Percentiles rank a stretch among this genome's conserved stretches.
Conservation (phyloP, 2,329 filamentous ascomycete genomes). For the Berkeleyomyces rouxiae region DNA sequence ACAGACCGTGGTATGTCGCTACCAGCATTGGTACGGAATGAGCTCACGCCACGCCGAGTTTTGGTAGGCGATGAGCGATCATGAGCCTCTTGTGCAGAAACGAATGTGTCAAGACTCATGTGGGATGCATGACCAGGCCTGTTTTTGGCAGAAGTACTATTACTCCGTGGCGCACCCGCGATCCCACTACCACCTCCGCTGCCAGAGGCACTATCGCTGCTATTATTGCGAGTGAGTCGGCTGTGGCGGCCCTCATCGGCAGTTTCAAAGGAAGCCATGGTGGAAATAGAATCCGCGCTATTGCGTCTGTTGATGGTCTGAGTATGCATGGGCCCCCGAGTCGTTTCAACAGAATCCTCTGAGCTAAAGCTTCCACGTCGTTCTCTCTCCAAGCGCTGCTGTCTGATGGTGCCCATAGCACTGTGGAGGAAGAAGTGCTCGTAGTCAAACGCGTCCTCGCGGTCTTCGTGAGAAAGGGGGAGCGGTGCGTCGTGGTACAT, state of each 20-base stretch:
- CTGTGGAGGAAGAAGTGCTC: conserved; percentile 92
- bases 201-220: conserved; percentile 13
- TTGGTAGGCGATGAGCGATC: conserved; percentile 14
- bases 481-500: conserved; percentile 47
- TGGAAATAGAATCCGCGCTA: conserved; percentile 35
- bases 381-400: conserved; percentile 28
- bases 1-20: conserved; percentile 9
- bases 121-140: conserved; percentile 10
- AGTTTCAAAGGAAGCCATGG: conserved; percentile 39
- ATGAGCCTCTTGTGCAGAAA: conserved; percentile 14
- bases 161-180: neutral
- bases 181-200: conserved; percentile 11
- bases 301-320: conserved; percentile 22
- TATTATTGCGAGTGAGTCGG: conserved; percentile 21
- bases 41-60: neutral
- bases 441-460: conserved; percentile 90
- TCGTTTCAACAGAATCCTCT: conserved; percentile 45
- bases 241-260: conserved; percentile 34
- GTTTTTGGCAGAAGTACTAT: neutral
- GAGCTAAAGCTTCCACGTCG: conserved; percentile 38
- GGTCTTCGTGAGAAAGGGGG: conserved; percentile 70
- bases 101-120: conserved; percentile 18
- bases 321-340: conserved; percentile 29
- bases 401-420: conserved; percentile 63
- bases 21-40: conserved; percentile 4